Evolutionary conservation across 768 basidiomycete species (phyloP), one percentile per base, ranked within the genome.

Genomic region (Russula foetens): DNA sequence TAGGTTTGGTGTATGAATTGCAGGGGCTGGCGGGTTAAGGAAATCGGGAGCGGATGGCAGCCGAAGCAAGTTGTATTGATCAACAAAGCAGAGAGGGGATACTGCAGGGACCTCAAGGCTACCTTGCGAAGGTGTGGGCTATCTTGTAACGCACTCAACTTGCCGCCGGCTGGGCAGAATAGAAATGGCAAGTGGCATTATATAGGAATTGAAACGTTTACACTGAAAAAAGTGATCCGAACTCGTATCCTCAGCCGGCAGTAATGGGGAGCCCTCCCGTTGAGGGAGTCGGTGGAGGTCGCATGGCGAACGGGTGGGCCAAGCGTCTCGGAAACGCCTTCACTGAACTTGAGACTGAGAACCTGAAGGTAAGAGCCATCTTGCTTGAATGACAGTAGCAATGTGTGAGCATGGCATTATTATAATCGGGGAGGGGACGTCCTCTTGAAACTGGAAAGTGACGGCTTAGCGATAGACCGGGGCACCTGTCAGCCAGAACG

Each of bases 291-390:
- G 57, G 71, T n/a, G 12, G 76, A 71, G 49, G 72, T 65, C 17
- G 78, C 77, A 23, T 84, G 76, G 28, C 84, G 83, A 2, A 76
- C 67, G 15, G 88, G 86, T 65, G 85, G 85, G 23, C 80, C 77
- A 53, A 92, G 76, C 3, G 88, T 85, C 72, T 81, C 88, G 56
- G 88, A 86, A 15, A 90, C 87, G 0, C 86, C 88, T 71, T 92
- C 90, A 68, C 85, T 90, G 47, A 92, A 76, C 69, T 86, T 90
- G 57, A 90, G 76, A 66, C 84, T 79, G 47, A 92, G 80, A 59
- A 84, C 81, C 69, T 90, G 86, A 55, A 91, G 76, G 72, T 90
- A 92, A 14, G 88, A 88, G 58, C 86, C 87, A 71, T 91, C 89
- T 65, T n/a, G n/a, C n/a, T n/a, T 89, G 89, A 31, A 85, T 73